Base-by-base conservation (phyloP, 2,329 filamentous ascomycete species). In the Aspergillus unguis region DNA sequence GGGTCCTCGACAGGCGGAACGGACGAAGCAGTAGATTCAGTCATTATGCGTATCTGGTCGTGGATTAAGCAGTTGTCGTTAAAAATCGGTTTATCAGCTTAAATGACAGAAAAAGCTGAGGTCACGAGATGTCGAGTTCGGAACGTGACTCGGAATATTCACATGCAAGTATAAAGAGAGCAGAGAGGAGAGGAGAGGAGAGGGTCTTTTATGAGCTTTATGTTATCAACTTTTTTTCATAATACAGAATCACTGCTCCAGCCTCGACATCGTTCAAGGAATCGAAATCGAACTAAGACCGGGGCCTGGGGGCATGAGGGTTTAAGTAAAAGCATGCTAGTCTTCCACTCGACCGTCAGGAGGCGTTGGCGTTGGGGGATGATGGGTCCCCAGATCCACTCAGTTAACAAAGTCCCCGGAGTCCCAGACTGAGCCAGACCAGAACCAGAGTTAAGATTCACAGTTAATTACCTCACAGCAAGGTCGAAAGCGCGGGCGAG, bases 371-470 rank as follows among this genome's bases (percentile, higher is more conserved):
- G 58, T 56, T 58, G 58, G 58, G 45, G 54, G 55, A 58, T 52
- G 55, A 61, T 58, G 54, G 58, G 52, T 51, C 58, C 57, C 61
- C 60, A 57, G 56, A 58, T 60, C 57, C 55, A 61, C 58, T 52
- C 47, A 46, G 49, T 45, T 45, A 29, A 31, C 44, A 45, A 36
- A n/a, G 23, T 31, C 17, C 17, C 17, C 17, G 41, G 36, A 38
- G 57, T 52, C 50, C 32, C 60, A 61, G 62, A 57, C 59, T 66
- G 62, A 64, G 62, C 65, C 65, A 64, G 63, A 66, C 62, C 54
- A 55, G 51, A 50, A 54, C 56, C 58, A 54, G 55, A 38, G 54
- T 43, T 6, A 38, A 37, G 38, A 44, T 38, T 38, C 7, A 25
- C 36, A 6, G n/a, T 38, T 46, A 28, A 50, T 53, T 50, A 49